Base-by-base conservation (phyloP, 2,329 filamentous ascomycete genomes). In the Ophiostoma quercus region DNA sequence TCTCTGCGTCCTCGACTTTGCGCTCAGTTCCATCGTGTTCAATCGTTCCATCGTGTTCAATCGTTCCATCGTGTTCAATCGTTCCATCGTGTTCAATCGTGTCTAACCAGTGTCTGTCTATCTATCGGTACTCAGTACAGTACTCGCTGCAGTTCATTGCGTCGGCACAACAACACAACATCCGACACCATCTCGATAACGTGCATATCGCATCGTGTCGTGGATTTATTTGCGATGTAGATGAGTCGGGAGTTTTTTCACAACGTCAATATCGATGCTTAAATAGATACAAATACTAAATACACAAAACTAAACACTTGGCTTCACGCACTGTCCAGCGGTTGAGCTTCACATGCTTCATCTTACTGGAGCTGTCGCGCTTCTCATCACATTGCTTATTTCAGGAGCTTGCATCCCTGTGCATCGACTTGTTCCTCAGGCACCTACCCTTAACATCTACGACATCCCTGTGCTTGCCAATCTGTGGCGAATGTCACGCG, bases 281-380 rank as follows among this genome's bases (percentile, higher is more conserved):
- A 6, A 3, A 34, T 34, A 34, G 5, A 34, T 8, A 34, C 8
- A 41, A 11, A 41, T 41, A 41, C 39, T 11, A 19, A 19, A 7
- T 47, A 47, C 7, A 47, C 43, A 47, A 19, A 19, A n/a, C 43
- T n/a, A 47, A n/a, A 47, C 16, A 47, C 16, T n/a, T 47, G 43
- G 19, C 16, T n/a, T 7, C 16, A 47, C 43, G 43, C 43, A 47
- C 43, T n/a, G 16, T n/a, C 19, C 16, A 47, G 43, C 51, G 11
- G n/a, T 57, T 57, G 51, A 25, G 51, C n/a, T 57, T 57, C 51
- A 57, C 51, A 25, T 57, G 51, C 22, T 25, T 57, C n/a, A 57
- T 57, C 16, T 57, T 14, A 34, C 34, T 34, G 5, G 34, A 5
- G 9, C n/a, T 57, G 51, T 25, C 22, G n/a, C 51, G 22, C 51